Evolutionary conservation across 805 yeast species (phyloP).

Genomic region (Wickerhamiella spandovensis): DNA sequence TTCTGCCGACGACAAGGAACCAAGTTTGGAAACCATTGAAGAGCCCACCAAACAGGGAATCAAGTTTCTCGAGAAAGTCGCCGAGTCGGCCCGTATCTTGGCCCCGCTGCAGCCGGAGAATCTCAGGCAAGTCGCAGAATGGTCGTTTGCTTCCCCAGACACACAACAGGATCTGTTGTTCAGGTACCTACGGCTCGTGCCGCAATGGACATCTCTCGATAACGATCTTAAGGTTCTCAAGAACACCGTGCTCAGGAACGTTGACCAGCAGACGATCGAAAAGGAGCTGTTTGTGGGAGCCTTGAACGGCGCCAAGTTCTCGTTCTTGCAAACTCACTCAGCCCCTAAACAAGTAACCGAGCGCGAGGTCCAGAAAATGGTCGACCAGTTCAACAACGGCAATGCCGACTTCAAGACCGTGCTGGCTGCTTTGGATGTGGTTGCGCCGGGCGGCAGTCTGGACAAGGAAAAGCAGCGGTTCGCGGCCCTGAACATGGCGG

Average conservation of each 20-base stretch:
- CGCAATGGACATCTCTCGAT: conserved; percentile 1
- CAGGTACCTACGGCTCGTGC: conserved; percentile 2
- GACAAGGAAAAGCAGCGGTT: background rate
- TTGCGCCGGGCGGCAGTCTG: conserved; percentile 3
- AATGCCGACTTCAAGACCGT: conserved; percentile 2
- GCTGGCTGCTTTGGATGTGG: conserved; percentile 8
- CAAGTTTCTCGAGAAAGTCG: background rate
- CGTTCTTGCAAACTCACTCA: conserved; percentile 5
- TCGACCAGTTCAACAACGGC: conserved; percentile 5
- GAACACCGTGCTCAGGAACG: conserved; percentile 6
- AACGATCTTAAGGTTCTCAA: conserved; percentile 7
- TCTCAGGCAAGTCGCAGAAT: conserved; percentile 12
- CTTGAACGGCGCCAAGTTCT: conserved; percentile 7
- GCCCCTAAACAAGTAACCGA: background rate
- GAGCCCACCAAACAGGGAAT: conserved; percentile 2
- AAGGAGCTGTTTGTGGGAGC: conserved; percentile 4
- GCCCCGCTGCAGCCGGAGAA: background rate
- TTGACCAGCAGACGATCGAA: conserved; percentile 4
- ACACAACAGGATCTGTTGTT: conserved; percentile 10
- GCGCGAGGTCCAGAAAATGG: conserved; percentile 1
- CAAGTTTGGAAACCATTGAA: background rate
- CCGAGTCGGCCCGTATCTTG: conserved; percentile 4
- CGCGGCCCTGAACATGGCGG: conserved; percentile 2
- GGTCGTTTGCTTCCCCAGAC: conserved; percentile 7
- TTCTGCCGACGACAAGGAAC: background rate